Conservation (phyloP, 2,329 filamentous ascomycete genomes). For the Paradendryphiella salina region DNA sequence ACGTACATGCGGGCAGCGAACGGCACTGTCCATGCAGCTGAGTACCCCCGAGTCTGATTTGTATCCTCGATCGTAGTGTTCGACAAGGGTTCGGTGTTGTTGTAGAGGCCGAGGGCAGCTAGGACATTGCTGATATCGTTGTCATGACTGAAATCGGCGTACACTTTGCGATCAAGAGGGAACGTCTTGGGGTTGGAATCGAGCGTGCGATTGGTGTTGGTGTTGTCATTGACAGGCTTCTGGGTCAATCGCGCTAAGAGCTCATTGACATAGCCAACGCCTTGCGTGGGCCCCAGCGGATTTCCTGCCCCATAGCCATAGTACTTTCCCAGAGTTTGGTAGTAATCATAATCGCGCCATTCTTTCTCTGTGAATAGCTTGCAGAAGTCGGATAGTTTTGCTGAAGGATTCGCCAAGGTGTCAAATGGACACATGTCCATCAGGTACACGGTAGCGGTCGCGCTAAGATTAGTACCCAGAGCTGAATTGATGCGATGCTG, state of each 20-base stretch:
- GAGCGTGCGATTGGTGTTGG: slow-evolving; percentile 76
- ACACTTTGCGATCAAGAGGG: slow-evolving; percentile 67
- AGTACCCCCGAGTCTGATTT: slow-evolving; percentile 66
- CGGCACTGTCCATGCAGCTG: slow-evolving; percentile 77
- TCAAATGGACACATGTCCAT: slow-evolving; percentile 92
- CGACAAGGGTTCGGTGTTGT: slow-evolving; percentile 58
- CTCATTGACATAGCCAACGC: slow-evolving; percentile 86
- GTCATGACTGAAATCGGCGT: slow-evolving; percentile 91
- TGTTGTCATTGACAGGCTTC: slow-evolving; percentile 69
- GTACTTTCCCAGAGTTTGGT: slow-evolving; percentile 77
- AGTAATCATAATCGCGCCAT: slow-evolving; percentile 81
- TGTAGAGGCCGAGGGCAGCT: slow-evolving; percentile 77
- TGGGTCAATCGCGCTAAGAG: slow-evolving; percentile 78
- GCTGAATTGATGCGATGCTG: slow-evolving; percentile 69
- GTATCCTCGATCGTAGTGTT: slow-evolving; percentile 55
- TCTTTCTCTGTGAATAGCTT: slow-evolving; percentile 71
- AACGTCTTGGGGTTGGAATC: slow-evolving; percentile 70
- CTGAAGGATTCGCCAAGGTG: slow-evolving; percentile 65
- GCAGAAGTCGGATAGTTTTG: slow-evolving; percentile 71
- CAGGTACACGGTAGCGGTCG: slow-evolving; percentile 66
- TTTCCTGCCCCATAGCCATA: slow-evolving; percentile 80
- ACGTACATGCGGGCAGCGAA: slow-evolving; percentile 82
- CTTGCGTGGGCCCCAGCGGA: slow-evolving; percentile 78
- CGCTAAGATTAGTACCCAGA: slow-evolving; percentile 68
- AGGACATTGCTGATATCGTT: slow-evolving; percentile 81